phyloP scores from a whole-genome alignment of 371 early-diverging fungal genomes.

The Mortierella sp. region DNA sequence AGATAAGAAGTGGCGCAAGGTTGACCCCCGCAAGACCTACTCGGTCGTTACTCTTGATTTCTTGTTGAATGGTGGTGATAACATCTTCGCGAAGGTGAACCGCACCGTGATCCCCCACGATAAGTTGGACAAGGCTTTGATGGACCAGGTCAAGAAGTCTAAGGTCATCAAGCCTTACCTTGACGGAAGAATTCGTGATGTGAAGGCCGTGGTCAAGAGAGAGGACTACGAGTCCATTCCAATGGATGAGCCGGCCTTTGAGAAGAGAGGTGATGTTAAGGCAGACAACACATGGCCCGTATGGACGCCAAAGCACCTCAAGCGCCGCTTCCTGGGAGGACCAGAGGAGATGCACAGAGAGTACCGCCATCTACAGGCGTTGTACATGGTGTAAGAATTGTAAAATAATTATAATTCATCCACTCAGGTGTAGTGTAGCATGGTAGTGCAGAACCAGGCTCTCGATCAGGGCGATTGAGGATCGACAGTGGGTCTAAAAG shows the following conservation, averaged over 20 bases:
- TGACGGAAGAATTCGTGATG: conserved; percentile 44
- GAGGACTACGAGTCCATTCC: not conserved
- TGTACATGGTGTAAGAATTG: too few relatives aligned
- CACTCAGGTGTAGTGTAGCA: too few relatives aligned
- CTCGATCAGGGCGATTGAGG: too few relatives aligned
- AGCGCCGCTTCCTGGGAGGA: conserved; percentile 2
- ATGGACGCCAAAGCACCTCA: conserved; percentile 11
- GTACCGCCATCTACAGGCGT: conserved; percentile 6
- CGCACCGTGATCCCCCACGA: conserved; percentile 8
- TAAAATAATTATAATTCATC: too few relatives aligned
- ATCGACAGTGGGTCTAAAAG: too few relatives aligned
- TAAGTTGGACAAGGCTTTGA: conserved; percentile 44
- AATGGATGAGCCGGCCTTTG: not conserved
- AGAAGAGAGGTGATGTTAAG: conserved; percentile 2
- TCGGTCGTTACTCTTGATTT: conserved; percentile 61
- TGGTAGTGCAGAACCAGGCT: too few relatives aligned
- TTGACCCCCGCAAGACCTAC: conserved; percentile 48
- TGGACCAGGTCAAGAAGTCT: conserved; percentile 30
- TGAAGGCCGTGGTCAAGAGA: not conserved
- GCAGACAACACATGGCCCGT: conserved; percentile 2
- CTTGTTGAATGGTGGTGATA: conserved; percentile 66
- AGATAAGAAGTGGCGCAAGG: conserved; percentile 10
- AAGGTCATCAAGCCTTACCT: conserved; percentile 28
- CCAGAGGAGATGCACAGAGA: conserved; percentile 3
- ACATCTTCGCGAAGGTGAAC: conserved; percentile 37